A percentile compares a stretch with the other conserved stretches of the same genome.
phyloP scores from a whole-genome alignment of 2,329 filamentous ascomycete species.

The Botrytis aclada region DNA sequence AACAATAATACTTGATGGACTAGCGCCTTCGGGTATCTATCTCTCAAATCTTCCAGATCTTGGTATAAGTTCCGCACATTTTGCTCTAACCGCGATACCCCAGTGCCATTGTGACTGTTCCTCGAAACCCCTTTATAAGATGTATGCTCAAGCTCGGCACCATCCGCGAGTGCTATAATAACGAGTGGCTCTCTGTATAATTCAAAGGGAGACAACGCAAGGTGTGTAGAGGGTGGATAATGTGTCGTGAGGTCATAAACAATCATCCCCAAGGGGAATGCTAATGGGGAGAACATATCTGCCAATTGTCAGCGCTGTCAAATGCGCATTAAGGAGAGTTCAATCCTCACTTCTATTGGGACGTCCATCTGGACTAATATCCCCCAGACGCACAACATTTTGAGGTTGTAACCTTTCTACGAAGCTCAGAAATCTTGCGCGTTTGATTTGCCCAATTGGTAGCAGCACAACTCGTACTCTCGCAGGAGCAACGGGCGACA shows the following conservation, averaged over 20 bases:
- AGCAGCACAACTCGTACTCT: slow-evolving; percentile 84
- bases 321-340: neutral
- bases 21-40: slow-evolving; percentile 71
- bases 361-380: slow-evolving; percentile 79
- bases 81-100: slow-evolving; percentile 48
- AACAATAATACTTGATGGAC: slow-evolving; percentile 79
- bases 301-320: slow-evolving; percentile 30
- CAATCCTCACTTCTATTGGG: slow-evolving; percentile 75
- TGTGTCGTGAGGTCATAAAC: slow-evolving; percentile 85
- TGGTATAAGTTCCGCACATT: slow-evolving; percentile 59
- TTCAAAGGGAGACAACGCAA: slow-evolving; percentile 83
- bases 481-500: slow-evolving; percentile 87
- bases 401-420: slow-evolving; percentile 74
- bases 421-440: slow-evolving; percentile 75
- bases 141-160: slow-evolving; percentile 59
- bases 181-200: slow-evolving; percentile 80
- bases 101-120: slow-evolving; percentile 50
- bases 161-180: slow-evolving; percentile 82
- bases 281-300: slow-evolving; percentile 93
- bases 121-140: slow-evolving; percentile 56
- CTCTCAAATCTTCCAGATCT: slow-evolving; percentile 67
- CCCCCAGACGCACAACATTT: slow-evolving; percentile 77
- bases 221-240: slow-evolving; percentile 73
- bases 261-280: slow-evolving; percentile 80
- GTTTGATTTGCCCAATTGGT: slow-evolving; percentile 81